Evolutionary conservation across 768 basidiomycete genomes (phyloP).

Genomic region (Dacryopinax primogenitus): DNA sequence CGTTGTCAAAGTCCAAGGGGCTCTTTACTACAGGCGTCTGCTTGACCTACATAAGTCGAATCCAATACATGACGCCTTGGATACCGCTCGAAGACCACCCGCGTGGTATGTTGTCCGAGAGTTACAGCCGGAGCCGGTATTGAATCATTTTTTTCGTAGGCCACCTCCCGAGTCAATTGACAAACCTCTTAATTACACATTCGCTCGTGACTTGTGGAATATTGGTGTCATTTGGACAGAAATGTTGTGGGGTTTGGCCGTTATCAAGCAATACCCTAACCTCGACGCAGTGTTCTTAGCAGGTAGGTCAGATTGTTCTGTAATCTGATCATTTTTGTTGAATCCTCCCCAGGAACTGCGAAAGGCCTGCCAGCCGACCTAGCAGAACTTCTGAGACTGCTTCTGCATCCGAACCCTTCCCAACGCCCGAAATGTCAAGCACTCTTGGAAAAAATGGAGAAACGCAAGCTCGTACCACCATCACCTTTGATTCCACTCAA

Average conservation of each 20-base stretch:
- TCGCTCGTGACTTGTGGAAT: slow-evolving; percentile 1
- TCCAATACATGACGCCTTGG: slow-evolving; percentile 23
- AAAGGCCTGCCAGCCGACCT: neutral
- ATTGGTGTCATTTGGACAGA: neutral
- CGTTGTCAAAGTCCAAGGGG: slow-evolving; percentile 59
- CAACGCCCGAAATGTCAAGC: neutral
- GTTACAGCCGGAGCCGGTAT: neutral
- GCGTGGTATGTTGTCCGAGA: neutral
- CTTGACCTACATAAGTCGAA: slow-evolving; percentile 78
- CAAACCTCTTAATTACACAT: neutral
- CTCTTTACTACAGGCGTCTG: slow-evolving; percentile 56
- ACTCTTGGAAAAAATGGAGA: neutral
- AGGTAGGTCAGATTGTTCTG: neutral
- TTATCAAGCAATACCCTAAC: neutral
- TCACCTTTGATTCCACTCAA: neutral
- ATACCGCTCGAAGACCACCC: neutral
- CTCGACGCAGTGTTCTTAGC: neutral
- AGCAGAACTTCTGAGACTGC: neutral
- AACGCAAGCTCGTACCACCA: neutral
- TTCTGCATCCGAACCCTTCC: neutral
- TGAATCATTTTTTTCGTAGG: neutral
- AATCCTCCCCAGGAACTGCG: neutral
- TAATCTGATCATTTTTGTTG: neutral
- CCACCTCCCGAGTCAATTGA: neutral
- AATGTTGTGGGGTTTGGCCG: neutral